Percentiles rank a stretch among this genome's conserved stretches.
These are phyloP conservation scores for Penicillium tannophilum DNA, from an alignment of 495 filamentous ascomycete genomes.

Conservation along the genomic window DNA sequence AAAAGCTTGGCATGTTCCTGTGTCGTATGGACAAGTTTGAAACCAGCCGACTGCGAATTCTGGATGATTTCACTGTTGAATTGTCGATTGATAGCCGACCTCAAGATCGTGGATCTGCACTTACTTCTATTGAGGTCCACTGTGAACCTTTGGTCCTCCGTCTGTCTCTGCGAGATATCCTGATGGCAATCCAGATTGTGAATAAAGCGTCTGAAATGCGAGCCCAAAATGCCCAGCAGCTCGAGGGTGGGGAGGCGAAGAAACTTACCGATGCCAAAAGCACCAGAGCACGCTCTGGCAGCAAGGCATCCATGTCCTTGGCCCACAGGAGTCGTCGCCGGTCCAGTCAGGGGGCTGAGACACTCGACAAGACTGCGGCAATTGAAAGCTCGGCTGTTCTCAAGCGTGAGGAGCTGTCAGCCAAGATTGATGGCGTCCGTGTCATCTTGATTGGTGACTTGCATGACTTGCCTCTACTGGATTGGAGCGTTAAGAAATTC, in stretches of 20 bases:
- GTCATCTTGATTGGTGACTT: constrained; percentile 93
- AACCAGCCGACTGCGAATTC: constrained; percentile 78
- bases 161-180: constrained; percentile 89
- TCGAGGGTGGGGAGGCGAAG: constrained; percentile 56
- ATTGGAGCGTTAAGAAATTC: constrained; percentile 92
- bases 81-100: constrained; percentile 80
- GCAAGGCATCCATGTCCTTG: constrained; percentile 63
- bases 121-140: constrained; percentile 81
- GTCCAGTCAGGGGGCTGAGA: constrained; percentile 36
- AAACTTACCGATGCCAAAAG: constrained; percentile 70
- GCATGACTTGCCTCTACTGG: constrained; percentile 91
- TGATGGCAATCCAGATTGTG: constrained; percentile 90
- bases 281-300: constrained; percentile 59
- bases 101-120: constrained; percentile 63
- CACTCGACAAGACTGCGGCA: constrained; percentile 21
- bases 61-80: constrained; percentile 93
- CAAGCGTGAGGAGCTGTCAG: constrained; percentile 80
- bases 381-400: constrained; percentile 57
- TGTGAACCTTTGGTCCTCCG: constrained; percentile 92
- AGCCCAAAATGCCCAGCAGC: constrained; percentile 51
- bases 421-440: constrained; percentile 83
- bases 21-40: constrained; percentile 98
- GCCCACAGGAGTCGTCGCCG: constrained; percentile 44
- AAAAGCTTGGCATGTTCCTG: constrained; percentile 94
- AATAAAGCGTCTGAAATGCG: constrained; percentile 85